A percentile compares a stretch with the other conserved stretches of the same genome.
phyloP scores from a whole-genome alignment of 768 basidiomycete species.

The Cystofilobasidium macerans region DNA sequence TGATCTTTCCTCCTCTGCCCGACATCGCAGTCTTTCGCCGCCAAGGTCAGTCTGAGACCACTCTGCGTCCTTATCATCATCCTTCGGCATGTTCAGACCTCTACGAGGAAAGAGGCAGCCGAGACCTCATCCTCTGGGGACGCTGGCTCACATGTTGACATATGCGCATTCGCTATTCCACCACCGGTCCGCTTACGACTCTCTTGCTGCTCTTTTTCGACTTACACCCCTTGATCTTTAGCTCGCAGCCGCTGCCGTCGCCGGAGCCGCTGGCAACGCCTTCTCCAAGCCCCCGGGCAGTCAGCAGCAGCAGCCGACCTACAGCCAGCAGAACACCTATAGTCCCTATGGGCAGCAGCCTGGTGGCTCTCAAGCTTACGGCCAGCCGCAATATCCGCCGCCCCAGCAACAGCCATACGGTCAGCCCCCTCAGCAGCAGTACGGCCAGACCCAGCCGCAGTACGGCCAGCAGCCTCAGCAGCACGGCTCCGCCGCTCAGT shows the following conservation, averaged over 20 bases:
- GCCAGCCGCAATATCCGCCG: background rate
- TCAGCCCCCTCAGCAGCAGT: background rate
- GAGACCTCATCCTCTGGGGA: too few species aligned
- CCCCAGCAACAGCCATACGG: background rate
- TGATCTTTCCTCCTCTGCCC: background rate
- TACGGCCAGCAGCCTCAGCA: background rate
- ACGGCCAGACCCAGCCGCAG: background rate
- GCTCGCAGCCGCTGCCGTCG: too few species aligned
- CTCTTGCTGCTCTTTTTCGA: too few species aligned
- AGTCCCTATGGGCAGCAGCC: background rate
- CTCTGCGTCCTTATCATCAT: background rate
- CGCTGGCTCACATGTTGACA: too few species aligned
- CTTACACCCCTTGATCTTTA: too few species aligned
- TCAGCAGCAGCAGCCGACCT: too few species aligned
- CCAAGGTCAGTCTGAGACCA: background rate
- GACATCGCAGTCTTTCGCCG: background rate
- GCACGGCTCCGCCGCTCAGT: background rate
- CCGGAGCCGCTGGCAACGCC: too few species aligned
- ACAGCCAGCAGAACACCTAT: too few species aligned
- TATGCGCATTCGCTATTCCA: too few species aligned
- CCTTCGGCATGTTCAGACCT: background rate
- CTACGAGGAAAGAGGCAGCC: too few species aligned
- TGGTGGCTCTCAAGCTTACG: background rate
- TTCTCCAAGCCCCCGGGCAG: too few species aligned
- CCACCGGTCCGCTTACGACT: too few species aligned